phyloP scores from a whole-genome alignment of 2,329 filamentous ascomycete species.

The Neofusicoccum kwambonambiense region DNA sequence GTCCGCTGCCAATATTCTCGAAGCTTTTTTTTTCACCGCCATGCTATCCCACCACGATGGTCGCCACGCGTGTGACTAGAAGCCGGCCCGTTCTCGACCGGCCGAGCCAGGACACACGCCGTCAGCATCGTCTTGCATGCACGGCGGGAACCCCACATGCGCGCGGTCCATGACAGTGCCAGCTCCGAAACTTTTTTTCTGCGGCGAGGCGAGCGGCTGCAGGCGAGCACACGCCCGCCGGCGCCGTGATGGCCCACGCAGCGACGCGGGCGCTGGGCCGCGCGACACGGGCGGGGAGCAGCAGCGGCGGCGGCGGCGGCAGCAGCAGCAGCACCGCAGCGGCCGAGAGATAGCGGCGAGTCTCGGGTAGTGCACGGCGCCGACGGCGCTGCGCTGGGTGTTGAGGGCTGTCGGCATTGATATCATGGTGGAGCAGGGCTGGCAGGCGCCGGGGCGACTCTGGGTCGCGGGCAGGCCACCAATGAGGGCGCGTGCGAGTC shows the following conservation, averaged over 20 bases:
- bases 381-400: background rate
- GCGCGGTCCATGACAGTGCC: background rate
- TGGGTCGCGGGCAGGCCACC: background rate
- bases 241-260: background rate
- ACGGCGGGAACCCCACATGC: conserved; percentile 2
- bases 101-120: conserved; percentile 1
- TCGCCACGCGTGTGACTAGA: conserved; percentile 7
- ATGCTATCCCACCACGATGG: conserved; percentile 4
- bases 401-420: background rate
- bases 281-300: background rate
- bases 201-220: background rate
- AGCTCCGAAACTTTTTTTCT: conserved; percentile 1
- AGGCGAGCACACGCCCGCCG: background rate
- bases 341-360: background rate
- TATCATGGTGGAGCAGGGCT: conserved; percentile 11
- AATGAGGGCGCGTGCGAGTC: background rate
- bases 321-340: background rate
- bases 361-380: background rate
- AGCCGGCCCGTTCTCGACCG: conserved; percentile 15
- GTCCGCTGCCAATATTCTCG: background rate
- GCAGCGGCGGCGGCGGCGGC: background rate
- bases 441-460: background rate
- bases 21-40: conserved; percentile 12
- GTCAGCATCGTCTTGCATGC: conserved; percentile 1
- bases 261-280: too few relatives aligned